These are phyloP conservation scores for Trichopus zeylanicus DNA, from an alignment of 116 monocot genomes.

Conservation along the genomic window DNA sequence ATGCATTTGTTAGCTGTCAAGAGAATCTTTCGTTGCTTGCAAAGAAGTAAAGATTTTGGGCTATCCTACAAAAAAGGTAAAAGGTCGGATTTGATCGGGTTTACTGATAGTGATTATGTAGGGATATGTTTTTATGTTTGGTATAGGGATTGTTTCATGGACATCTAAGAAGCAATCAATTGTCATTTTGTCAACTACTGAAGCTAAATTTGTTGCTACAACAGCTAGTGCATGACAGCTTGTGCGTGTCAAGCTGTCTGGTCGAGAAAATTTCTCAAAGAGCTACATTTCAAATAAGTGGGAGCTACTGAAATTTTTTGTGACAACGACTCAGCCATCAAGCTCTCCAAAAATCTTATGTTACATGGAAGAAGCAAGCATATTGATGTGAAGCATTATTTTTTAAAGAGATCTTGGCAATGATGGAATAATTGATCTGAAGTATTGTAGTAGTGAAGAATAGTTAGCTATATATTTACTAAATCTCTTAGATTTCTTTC, in stretches of 20 bases:
- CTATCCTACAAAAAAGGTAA: conserved; percentile 4
- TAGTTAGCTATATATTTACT: neutral
- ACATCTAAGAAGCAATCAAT: conserved; percentile 6
- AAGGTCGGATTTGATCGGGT: conserved; percentile 4
- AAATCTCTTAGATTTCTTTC: no score
- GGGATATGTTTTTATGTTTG: conserved; percentile 3
- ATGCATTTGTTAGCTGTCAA: neutral
- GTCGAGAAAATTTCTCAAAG: neutral
- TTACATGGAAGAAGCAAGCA: no score
- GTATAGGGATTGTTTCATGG: neutral
- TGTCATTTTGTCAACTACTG: conserved; percentile 3
- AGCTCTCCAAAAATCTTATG: neutral
- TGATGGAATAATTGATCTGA: conserved; percentile 3
- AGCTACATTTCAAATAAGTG: neutral
- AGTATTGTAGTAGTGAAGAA: neutral
- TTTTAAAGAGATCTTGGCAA: conserved; percentile 2
- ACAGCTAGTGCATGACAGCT: neutral
- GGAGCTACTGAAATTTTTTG: neutral
- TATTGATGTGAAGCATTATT: conserved; percentile 5
- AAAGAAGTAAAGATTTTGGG: conserved; percentile 3
- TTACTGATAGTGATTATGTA: conserved; percentile 8
- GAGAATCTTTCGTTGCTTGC: conserved; percentile 5
- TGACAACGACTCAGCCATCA: conserved; percentile 2
- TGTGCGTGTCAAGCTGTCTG: conserved; percentile 5
- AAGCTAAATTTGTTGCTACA: no score